Evolutionary conservation across 192 early-diverging fungal genomes (phyloP), one percentile per base, ranked within the genome.

Genomic region (Jimgerdemannia lactiflua): DNA sequence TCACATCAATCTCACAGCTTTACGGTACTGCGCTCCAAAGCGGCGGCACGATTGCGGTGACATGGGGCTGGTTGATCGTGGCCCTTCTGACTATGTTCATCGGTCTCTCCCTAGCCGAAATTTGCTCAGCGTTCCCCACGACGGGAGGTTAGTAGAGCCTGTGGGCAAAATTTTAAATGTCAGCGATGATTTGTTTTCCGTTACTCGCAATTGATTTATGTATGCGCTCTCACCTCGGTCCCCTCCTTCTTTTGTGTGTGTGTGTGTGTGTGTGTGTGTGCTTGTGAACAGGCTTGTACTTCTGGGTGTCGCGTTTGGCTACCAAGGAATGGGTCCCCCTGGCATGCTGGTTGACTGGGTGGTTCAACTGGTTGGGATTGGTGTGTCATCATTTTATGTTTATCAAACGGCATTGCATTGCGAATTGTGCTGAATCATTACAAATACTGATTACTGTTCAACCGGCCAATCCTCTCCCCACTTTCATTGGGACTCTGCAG

Each of bases 41-140:
- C 67, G 88, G 83, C 64, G 88, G 88, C 39, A 80, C 87, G 14
- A 72, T 87, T 67, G 74, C 78, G 20, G 80, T 85, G 4, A 84
- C 86, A 42, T 89, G 85, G 85, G 87, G 87, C 43, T 88, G 87
- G 87, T 39, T 88, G 54, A 70, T 82, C 42, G 83, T 83, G 17
- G 78, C 79, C n/a, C 39, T 82, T 70, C 83, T 87, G 64, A 86
- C 86, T 3, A 77, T 85, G 64, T 64, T 79, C 18, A 75, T 87
- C 40, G 82, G 83, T 4, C 65, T 82, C n/a, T 85, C 84, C 9
- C 66, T 89, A 70, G 87, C 86, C 40, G 84, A 89, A 75, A 89
- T 89, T 67, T 86, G 85, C 71, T 3, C 43, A 9, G 79, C 80
- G 41, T 84, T 77, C 75, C 83, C 84, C 7, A 86, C 84, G 10